Percentiles rank a stretch among this genome's conserved stretches.
phyloP scores from a whole-genome alignment of 495 filamentous ascomycete genomes.

The Aspergillus wentii region DNA sequence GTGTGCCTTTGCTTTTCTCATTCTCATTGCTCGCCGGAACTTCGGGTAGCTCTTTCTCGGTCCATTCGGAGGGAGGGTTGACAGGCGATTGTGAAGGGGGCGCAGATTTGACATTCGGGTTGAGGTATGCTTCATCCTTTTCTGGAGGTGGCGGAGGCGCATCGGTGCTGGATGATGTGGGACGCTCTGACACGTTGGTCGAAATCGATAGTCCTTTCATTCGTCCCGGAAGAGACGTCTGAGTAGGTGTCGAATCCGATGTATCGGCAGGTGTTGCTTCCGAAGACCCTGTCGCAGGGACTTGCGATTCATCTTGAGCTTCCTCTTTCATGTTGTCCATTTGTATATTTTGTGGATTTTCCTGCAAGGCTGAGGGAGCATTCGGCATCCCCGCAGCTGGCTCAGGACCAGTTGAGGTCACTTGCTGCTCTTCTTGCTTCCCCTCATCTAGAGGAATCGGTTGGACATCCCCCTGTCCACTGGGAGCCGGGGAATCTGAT shows the following conservation, averaged over 20 bases:
- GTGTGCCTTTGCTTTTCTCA: slow-evolving; percentile 38
- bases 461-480: slow-evolving; percentile 21
- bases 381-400: slow-evolving; percentile 17
- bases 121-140: slow-evolving; percentile 56
- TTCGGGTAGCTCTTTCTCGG: slow-evolving; percentile 49
- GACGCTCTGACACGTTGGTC: slow-evolving; percentile 13
- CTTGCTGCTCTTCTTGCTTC: slow-evolving; percentile 10
- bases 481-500: slow-evolving; percentile 18
- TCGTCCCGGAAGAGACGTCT: slow-evolving; percentile 24
- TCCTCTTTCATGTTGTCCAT: slow-evolving; percentile 14
- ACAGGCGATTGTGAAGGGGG: slow-evolving; percentile 44
- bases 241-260: slow-evolving; percentile 12
- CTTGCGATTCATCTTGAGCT: slow-evolving; percentile 3
- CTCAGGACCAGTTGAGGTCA: slow-evolving; percentile 11
- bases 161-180: slow-evolving; percentile 11
- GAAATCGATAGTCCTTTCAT: slow-evolving; percentile 35
- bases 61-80: slow-evolving; percentile 34
- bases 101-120: slow-evolving; percentile 60
- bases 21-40: slow-evolving; percentile 50
- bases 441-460: slow-evolving; percentile 15
- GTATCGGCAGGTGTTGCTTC: slow-evolving; percentile 4
- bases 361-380: slow-evolving; percentile 7
- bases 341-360: slow-evolving; percentile 2
- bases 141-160: slow-evolving; percentile 34
- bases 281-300: slow-evolving; percentile 1